These are phyloP conservation scores for Vaccinium darrowii DNA, from an alignment of 148 eudicot species.

Conservation along the genomic window DNA sequence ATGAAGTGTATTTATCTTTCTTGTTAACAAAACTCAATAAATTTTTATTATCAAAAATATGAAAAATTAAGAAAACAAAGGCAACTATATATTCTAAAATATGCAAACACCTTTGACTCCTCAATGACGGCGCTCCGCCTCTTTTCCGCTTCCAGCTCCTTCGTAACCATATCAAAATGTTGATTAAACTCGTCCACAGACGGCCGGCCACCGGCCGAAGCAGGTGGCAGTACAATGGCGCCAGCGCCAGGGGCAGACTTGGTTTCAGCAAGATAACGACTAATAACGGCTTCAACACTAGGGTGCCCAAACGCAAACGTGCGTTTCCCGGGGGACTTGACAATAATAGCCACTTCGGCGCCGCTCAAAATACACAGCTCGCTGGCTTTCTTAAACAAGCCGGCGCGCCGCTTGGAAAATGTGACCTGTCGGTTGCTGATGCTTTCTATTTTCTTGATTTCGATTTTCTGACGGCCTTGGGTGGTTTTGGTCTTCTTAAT, in stretches of 20 bases:
- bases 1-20: too few species aligned
- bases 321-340: slow-evolving; percentile 7
- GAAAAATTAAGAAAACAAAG: too few species aligned
- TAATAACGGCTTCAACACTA: neutral
- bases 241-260: neutral
- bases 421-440: neutral
- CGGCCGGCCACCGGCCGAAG: neutral
- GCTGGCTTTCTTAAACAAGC: slow-evolving; percentile 5
- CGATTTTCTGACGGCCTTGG: slow-evolving; percentile 7
- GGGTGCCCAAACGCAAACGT: neutral
- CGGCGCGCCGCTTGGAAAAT: neutral
- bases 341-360: neutral
- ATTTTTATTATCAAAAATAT: too few species aligned
- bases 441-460: slow-evolving; percentile 3
- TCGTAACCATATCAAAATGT: neutral
- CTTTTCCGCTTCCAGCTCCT: slow-evolving; percentile 17
- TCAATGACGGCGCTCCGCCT: slow-evolving; percentile 3
- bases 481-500: neutral
- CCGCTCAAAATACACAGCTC: slow-evolving; percentile 10
- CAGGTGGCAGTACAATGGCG: neutral
- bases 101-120: neutral
- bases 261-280: neutral
- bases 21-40: too few species aligned
- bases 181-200: neutral
- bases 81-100: too few species aligned